Evolutionary conservation across 2,329 filamentous ascomycete genomes (phyloP), one percentile per base, ranked within the genome.

Genomic region (Gnomoniopsis smithogilvyi): DNA sequence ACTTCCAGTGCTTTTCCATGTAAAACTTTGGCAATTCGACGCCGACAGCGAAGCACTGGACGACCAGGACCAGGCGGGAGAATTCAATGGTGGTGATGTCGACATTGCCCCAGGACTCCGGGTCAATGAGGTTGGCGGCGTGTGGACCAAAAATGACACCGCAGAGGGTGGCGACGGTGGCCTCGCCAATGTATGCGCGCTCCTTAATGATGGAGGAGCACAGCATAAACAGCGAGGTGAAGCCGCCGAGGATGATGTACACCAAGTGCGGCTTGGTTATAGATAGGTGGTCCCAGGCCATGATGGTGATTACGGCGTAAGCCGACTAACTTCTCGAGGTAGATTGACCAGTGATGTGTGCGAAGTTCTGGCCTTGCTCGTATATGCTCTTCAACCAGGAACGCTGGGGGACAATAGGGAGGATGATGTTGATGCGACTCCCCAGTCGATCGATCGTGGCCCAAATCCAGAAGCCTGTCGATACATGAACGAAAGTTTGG

Each of bases 171-270:
- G 92, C 92, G 48, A 99, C 91, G 1, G 95, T 98, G 53, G 95
- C 95, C 82, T 99, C 95, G 71, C 95, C 95, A 73, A 99, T 99
- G 78, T 99, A 99, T 70, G 98, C 84, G 73, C 91, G 90, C 81
- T 99, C 95, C 80, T 99, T 99, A 78, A 99, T 96, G 70, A 98
- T 87, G 57, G 96, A 92, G 61, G 95, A 99, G 75, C 92, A 96
- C 61, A 99, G 81, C 95, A 99, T 99, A 79, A 99, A 99, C 68
- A 99, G 80, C 62, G 90, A 92, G 66, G 95, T 99, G 79, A 99
- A 99, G 73, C 94, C 95, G 69, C 95, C 95, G 58, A 99, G 81
- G 76, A 99, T 97, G 76, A 98, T 92, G 76, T 99, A 99, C 65
- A 96, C 95, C 91, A 98, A 76, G 81, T 99, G 95, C 69, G 95